These are phyloP conservation scores for Piloderma croceum DNA, from an alignment of 768 basidiomycete species.

Conservation along the genomic window DNA sequence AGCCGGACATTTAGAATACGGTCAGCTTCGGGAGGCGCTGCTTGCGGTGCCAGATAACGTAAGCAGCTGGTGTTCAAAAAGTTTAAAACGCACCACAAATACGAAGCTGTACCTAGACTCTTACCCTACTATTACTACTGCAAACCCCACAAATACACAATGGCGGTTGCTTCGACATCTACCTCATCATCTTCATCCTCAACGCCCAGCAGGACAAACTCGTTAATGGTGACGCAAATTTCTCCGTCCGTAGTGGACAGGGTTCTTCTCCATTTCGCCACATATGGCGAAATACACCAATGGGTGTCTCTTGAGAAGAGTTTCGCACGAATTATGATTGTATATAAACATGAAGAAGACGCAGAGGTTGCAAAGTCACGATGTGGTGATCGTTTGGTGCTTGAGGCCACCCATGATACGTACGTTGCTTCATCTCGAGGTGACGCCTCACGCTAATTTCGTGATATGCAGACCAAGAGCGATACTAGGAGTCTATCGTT, in stretches of 20 bases:
- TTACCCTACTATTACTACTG: too few species aligned
- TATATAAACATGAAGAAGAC: slow-evolving; percentile 58
- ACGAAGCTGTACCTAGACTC: too few species aligned
- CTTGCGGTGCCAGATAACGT: too few species aligned
- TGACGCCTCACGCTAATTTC: slow-evolving; percentile 17
- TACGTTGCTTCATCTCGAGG: slow-evolving; percentile 27
- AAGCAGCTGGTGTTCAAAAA: too few species aligned
- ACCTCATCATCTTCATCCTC: slow-evolving; percentile 6
- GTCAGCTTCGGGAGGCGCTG: too few species aligned
- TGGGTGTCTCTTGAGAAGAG: slow-evolving; percentile 87
- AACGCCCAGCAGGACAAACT: slow-evolving; percentile 55
- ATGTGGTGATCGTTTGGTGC: slow-evolving; percentile 53
- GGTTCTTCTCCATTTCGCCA: slow-evolving; percentile 64
- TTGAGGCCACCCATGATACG: slow-evolving; percentile 49
- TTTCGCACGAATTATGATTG: slow-evolving; percentile 78
- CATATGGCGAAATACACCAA: slow-evolving; percentile 77
- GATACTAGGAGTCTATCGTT: neutral
- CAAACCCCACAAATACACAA: too few species aligned
- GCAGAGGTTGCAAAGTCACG: slow-evolving; percentile 63
- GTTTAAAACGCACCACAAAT: too few species aligned
- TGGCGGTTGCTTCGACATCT: neutral
- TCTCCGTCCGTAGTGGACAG: slow-evolving; percentile 65
- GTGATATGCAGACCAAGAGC: slow-evolving; percentile 8
- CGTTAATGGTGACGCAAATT: slow-evolving; percentile 74
- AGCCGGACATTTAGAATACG: too few species aligned